Percentiles rank a stretch among this genome's conserved stretches.
phyloP scores from a whole-genome alignment of 805 yeast genomes.

The Starmerella bombi region DNA sequence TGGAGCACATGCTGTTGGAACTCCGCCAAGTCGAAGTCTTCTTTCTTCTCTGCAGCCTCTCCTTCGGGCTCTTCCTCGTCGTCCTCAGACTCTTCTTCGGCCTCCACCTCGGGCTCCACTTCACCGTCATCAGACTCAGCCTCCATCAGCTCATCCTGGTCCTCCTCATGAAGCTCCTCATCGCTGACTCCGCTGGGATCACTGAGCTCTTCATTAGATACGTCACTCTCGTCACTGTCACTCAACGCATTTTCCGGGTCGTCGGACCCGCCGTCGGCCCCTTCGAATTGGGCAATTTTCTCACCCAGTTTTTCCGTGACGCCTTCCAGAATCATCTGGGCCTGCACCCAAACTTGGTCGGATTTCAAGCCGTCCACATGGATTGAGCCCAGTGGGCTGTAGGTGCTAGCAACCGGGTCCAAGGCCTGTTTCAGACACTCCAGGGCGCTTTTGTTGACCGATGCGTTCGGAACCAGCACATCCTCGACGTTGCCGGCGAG shows the following conservation, averaged over 20 bases:
- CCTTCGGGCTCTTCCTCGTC: constrained; percentile 24
- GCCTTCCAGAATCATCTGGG: constrained; percentile 69
- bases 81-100: constrained; percentile 23
- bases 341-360: constrained; percentile 87
- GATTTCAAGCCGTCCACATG: constrained; percentile 79
- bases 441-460: constrained; percentile 19
- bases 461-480: constrained; percentile 19
- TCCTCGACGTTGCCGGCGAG: constrained; percentile 21
- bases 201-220: constrained; percentile 2
- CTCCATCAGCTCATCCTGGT: constrained; percentile 22
- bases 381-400: constrained; percentile 65
- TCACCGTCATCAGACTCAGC: constrained; percentile 24
- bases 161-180: constrained; percentile 21
- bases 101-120: constrained; percentile 22
- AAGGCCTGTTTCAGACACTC: constrained; percentile 34
- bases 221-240: constrained; percentile 8
- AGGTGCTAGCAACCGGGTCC: constrained; percentile 42
- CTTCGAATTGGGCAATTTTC: constrained; percentile 19
- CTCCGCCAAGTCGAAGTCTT: constrained; percentile 71
- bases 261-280: constrained; percentile 14
- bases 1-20: constrained; percentile 65
- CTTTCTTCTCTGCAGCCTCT: constrained; percentile 21
- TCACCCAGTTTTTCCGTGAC: constrained; percentile 52
- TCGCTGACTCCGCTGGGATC: constrained; percentile 5
- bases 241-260: constrained; percentile 4